Conservation (phyloP, 2,329 filamentous ascomycete genomes). For the Colletotrichum neosansevieriae region DNA sequence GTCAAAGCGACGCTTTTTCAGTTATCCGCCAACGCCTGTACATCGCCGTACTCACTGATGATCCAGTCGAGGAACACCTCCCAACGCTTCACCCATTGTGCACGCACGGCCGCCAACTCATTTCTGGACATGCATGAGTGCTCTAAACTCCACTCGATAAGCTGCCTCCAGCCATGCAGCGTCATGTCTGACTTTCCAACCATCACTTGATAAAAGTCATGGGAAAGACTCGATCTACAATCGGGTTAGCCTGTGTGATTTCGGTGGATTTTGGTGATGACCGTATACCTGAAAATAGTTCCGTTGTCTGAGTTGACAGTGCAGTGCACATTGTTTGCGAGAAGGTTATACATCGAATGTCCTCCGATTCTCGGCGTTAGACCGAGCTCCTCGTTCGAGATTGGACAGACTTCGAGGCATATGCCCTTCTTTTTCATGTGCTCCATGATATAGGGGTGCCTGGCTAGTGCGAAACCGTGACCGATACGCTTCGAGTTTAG, state of each 20-base stretch:
- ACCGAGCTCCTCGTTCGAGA: slow-evolving; percentile 81
- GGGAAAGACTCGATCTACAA: slow-evolving; percentile 74
- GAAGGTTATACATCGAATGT: slow-evolving; percentile 74
- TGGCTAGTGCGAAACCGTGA: slow-evolving; percentile 77
- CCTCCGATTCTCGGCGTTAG: slow-evolving; percentile 74
- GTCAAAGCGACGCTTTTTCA: neutral
- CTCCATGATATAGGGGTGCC: slow-evolving; percentile 75
- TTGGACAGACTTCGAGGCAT: slow-evolving; percentile 81
- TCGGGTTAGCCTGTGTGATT: slow-evolving; percentile 25
- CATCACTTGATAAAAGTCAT: slow-evolving; percentile 84
- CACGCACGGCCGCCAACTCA: slow-evolving; percentile 53
- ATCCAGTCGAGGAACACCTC: slow-evolving; percentile 67
- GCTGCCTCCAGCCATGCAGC: slow-evolving; percentile 78
- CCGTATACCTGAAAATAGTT: slow-evolving; percentile 73
- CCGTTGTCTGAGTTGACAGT: slow-evolving; percentile 82
- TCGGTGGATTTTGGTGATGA: neutral
- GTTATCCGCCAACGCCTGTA: neutral
- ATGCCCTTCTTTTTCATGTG: slow-evolving; percentile 73
- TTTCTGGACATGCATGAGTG: slow-evolving; percentile 65
- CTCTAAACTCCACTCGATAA: slow-evolving; percentile 72
- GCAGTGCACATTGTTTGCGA: slow-evolving; percentile 80
- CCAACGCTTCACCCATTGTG: slow-evolving; percentile 69
- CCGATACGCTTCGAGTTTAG: slow-evolving; percentile 77
- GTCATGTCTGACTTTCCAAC: slow-evolving; percentile 75
- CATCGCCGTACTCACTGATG: slow-evolving; percentile 54